Evolutionary conservation across 2,329 filamentous ascomycete genomes (phyloP), one percentile per base, ranked within the genome.

Genomic region (Metarhizium anisopliae): DNA sequence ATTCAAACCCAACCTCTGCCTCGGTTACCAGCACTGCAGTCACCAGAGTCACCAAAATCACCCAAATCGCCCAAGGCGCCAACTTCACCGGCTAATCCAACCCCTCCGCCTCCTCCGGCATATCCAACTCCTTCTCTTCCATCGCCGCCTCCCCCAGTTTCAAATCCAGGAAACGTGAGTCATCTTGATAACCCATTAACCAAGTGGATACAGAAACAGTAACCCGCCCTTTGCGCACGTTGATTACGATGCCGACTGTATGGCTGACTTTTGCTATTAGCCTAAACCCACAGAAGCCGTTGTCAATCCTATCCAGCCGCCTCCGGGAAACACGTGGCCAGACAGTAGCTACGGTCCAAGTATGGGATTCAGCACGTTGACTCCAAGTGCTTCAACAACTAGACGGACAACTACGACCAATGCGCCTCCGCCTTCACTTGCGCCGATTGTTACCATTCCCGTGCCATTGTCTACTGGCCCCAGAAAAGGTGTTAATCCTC

Each of bases 401-500:
- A n/a, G 3, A 8, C 20, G 51, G 25, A 42, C 51, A 40, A 51
- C 40, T 7, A 7, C 42, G 14, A 52, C 35, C 8, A 25, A 42
- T 40, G 38, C 43, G 14, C 16, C 38, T 7, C 38, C 38, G 14
- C 25, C 47, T 35, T 38, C 51, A 29, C 49, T 49, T 13, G 51
- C 51, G 47, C 47, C 52, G 4, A 35, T 56, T 11, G 40, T 56
- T 29, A 55, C 53, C 6, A 38, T 11, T 30, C 52, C 53, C 32
- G 47, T 47, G 10, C 52, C 55, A 6, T 40, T 58, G 5, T 51
- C 58, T 16, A 40, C 58, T 8, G 52, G 40, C 11, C 47, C n/a
- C 18, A 57, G 56, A 13, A 58, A 58, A 51, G 59, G 40, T 6
- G 25, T 56, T 4, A 47, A 55, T 20, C n/a, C 40, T 8, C 36